Evolutionary conservation across 129 eudicot genomes (phyloP), one percentile per base, ranked within the genome.

Genomic region (Heracleum sosnowskyi): DNA sequence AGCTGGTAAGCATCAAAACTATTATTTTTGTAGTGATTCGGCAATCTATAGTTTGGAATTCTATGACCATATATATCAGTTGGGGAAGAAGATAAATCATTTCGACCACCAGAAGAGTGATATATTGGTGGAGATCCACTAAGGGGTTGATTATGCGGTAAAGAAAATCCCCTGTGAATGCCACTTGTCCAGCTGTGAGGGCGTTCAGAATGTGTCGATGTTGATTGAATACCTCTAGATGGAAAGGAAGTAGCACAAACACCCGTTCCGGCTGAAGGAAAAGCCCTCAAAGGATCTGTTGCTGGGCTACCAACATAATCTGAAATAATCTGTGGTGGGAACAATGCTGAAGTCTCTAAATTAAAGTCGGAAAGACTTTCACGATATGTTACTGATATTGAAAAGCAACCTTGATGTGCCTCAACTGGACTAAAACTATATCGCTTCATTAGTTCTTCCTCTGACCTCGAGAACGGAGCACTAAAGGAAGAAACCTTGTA

Each of bases 301-400:
- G 94, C 90, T 71, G 99, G 99, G 85, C 99, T 96, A 41, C 99
- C 97, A 49, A 96, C 97, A 85, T 96, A 96, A 87, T 96, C 95
- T 37, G 89, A 79, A 72, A 96, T 96, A 64, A 96, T 96, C 85
- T 92, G 89, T 2, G 97, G 88, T 35, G 99, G 97, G 77, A 89
- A 91, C 4, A 93, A 82, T 5, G 93, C 68, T 2, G 90, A 87
- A 75, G 89, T 82, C 70, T 90, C 95, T 41, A 96, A 78, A 78
- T 89, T 86, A 73, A 92, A 96, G 64, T 88, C 93, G n/a, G 97
- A 81, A n/a, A 96, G 84, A 63, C 78, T 84, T 79, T 91, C 86
- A 53, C 91, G 92, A 76, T 96, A 92, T 41, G 79, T 88, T 69
- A 96, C 90, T 10, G 97, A 96, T 69, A 96, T 72, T 29, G 95